Evolutionary conservation across 768 basidiomycete genomes (phyloP).

Genomic region (Auriscalpium vulgare): DNA sequence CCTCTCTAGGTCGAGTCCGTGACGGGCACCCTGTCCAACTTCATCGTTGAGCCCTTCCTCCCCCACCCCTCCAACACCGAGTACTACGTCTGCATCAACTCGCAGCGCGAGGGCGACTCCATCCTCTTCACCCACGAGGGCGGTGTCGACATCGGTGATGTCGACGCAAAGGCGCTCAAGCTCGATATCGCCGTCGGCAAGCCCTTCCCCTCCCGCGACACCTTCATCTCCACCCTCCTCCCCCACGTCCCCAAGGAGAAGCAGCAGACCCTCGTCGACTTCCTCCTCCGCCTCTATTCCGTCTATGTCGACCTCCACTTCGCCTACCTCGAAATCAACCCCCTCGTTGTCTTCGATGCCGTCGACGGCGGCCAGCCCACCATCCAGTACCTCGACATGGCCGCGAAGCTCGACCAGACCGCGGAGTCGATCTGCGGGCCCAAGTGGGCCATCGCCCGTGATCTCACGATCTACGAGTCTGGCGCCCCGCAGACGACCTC

Average conservation of each 20-base stretch:
- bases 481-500: slow-evolving; percentile 34
- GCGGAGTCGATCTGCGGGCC: slow-evolving; percentile 97
- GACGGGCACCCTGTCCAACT: slow-evolving; percentile 92
- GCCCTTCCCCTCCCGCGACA: slow-evolving; percentile 76
- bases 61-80: slow-evolving; percentile 92
- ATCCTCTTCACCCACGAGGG: slow-evolving; percentile 99
- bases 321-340: slow-evolving; percentile 99
- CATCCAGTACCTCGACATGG: slow-evolving; percentile 98
- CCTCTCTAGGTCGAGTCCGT: slow-evolving; percentile 74
- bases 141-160: slow-evolving; percentile 97
- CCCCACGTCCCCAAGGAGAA: slow-evolving; percentile 76
- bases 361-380: slow-evolving; percentile 60
- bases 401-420: slow-evolving; percentile 98
- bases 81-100: slow-evolving; percentile 98
- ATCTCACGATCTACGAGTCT: slow-evolving; percentile 65
- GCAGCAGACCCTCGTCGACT: slow-evolving; percentile 90
- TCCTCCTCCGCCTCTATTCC: slow-evolving; percentile 89
- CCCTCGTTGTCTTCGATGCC: slow-evolving; percentile 87
- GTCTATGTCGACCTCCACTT: slow-evolving; percentile 99
- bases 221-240: slow-evolving; percentile 70
- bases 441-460: slow-evolving; percentile 98
- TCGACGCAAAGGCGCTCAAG: slow-evolving; percentile 92
- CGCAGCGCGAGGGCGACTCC: slow-evolving; percentile 85
- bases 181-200: slow-evolving; percentile 73
- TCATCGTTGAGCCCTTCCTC: slow-evolving; percentile 98